A percentile compares a stretch with the other conserved stretches of the same genome.
Evolutionary conservation across 116 monocot genomes (phyloP).

Genomic region (Phalaenopsis hybrid): DNA sequence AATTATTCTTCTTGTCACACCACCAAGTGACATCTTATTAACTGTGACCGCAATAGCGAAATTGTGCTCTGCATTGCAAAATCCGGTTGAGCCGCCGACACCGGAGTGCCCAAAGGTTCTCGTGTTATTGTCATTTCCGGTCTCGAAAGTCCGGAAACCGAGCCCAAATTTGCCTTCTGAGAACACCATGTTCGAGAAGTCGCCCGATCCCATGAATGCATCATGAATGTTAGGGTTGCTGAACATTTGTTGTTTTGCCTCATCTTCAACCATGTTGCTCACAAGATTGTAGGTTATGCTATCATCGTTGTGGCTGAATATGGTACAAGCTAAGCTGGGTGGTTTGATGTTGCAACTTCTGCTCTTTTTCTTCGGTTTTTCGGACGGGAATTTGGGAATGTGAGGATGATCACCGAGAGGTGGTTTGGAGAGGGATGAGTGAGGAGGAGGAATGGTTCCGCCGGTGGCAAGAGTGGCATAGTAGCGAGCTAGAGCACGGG

Average conservation of each 20-base stretch:
- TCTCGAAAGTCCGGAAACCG: constrained; percentile 66
- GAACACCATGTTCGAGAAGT: constrained; percentile 44
- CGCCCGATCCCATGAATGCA: constrained; percentile 69
- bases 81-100: constrained; percentile 88
- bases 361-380: constrained; percentile 11
- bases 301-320: neutral
- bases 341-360: constrained; percentile 12
- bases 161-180: constrained; percentile 71
- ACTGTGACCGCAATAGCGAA: constrained; percentile 85
- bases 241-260: constrained; percentile 23
- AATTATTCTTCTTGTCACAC: constrained; percentile 65
- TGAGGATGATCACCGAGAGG: constrained; percentile 71
- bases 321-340: neutral
- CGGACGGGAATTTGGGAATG: constrained; percentile 49
- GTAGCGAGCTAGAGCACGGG: constrained; percentile 89
- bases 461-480: constrained; percentile 71
- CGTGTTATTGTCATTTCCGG: constrained; percentile 4
- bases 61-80: constrained; percentile 61
- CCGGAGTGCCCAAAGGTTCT: constrained; percentile 83
- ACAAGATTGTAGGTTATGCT: constrained; percentile 30
- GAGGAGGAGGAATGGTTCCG: constrained; percentile 65
- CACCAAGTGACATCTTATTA: constrained; percentile 87
- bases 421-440: constrained; percentile 46
- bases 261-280: constrained; percentile 6
- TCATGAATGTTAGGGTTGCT: constrained; percentile 55